Conservation (phyloP, 768 basidiomycete species). For the Xerocomus potaroensis region DNA sequence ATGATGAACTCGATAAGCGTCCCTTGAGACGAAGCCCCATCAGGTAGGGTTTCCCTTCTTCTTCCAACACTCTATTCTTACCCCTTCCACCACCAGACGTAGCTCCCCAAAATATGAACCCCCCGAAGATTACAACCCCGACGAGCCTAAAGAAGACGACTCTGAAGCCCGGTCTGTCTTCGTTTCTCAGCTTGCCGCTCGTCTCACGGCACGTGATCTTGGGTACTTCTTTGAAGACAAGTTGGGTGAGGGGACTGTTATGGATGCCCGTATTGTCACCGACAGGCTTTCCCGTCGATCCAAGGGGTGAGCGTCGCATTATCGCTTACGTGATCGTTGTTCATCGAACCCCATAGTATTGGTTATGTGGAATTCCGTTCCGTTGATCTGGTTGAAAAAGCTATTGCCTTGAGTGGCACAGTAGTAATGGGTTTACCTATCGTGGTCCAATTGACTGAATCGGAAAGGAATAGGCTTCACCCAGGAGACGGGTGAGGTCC, state of each 20-base stretch:
- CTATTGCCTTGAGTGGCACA: constrained; percentile 85
- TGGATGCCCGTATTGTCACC: constrained; percentile 95
- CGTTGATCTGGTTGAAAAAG: constrained; percentile 88
- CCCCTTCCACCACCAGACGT: constrained; percentile 43
- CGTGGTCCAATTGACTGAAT: constrained; percentile 94
- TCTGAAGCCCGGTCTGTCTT: constrained; percentile 98
- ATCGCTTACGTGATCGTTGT: background rate
- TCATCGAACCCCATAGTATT: constrained; percentile 57
- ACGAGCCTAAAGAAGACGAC: constrained; percentile 92
- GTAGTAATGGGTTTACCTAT: constrained; percentile 98
- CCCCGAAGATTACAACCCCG: constrained; percentile 69
- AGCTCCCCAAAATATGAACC: constrained; percentile 69
- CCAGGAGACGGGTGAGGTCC: constrained; percentile 76
- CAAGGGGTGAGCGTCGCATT: constrained; percentile 71
- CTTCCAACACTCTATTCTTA: constrained; percentile 3
- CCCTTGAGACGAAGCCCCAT: constrained; percentile 36
- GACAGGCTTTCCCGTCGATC: constrained; percentile 92
- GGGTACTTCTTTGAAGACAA: constrained; percentile 99
- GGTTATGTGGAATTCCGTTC: constrained; percentile 96
- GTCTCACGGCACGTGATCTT: constrained; percentile 94
- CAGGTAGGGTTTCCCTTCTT: constrained; percentile 34
- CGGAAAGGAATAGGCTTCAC: constrained; percentile 88
- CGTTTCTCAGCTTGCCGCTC: constrained; percentile 95
- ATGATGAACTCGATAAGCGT: constrained; percentile 32
- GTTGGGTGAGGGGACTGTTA: constrained; percentile 87